Evolutionary conservation across 75 land plant species (phyloP), one percentile per base, ranked within the genome.

Genomic region (Pinus taeda): DNA sequence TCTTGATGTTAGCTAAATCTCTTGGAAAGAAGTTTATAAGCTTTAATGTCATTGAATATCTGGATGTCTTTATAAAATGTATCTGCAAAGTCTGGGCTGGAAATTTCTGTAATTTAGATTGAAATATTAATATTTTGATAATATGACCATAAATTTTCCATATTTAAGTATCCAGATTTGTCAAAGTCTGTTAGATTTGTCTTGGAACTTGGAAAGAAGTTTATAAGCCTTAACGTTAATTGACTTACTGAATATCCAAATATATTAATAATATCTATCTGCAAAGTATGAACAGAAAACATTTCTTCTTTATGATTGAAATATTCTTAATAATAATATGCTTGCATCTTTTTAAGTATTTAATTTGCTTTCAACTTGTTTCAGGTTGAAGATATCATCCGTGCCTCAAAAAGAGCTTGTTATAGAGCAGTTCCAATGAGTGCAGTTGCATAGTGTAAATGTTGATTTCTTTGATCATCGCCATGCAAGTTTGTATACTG

Each of bases 361-460:
- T 78, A 57, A 56, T 45, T 75, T 37, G 3, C 76, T 21, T 60
- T 42, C 61, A 18, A 45, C 7, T 76, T 18, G 18, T 59, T 85
- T 15, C 85, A 95, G 98, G 83, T 95, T 21, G 98, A 95, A 45
- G 98, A 95, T 77, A 89, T 95, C 4, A 86, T 95, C 57, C 91
- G 98, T 57, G 98, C 98, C 6, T 96, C 88, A 33, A 93, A 91
- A 71, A 83, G 98, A 78, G 88, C 92, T 22, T 95, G 98, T 83
- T 87, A 85, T 74, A 80, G 98, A 77, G 84, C 62, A 60, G 55
- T 49, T 49, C 55, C 55, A 49, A 49, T 49, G 55, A 49, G 55
- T 49, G 55, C 55, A 49, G 55, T 49, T 49, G 55, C 55, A 2
- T 49, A 49, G 55, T 49, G 2, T 49, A 49, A 49, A 49, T 49